Conservation (phyloP, 1,284 basidiomycete genomes). For the Earliella scabrosa region DNA sequence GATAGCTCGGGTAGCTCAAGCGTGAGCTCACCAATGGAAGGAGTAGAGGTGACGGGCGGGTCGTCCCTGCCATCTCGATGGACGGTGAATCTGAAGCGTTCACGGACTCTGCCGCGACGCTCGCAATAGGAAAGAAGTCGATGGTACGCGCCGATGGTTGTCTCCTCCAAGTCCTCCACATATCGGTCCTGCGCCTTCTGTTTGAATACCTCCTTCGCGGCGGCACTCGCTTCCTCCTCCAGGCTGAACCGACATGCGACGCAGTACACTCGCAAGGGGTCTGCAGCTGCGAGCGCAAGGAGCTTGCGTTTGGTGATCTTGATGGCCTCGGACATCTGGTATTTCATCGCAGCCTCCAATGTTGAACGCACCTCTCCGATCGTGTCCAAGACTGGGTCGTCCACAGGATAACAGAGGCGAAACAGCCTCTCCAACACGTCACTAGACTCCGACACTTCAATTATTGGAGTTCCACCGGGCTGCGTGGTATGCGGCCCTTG, state of each 20-base stretch:
- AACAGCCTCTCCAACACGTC: constrained; percentile 26
- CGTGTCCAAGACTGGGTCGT: constrained; percentile 7
- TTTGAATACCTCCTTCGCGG: constrained; percentile 10
- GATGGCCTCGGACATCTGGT: constrained; percentile 37
- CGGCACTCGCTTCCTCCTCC: constrained; percentile 10
- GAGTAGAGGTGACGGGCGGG: background rate
- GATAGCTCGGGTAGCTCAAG: background rate
- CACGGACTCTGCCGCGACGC: constrained; percentile 4
- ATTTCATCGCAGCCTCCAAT: constrained; percentile 40
- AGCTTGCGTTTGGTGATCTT: constrained; percentile 21
- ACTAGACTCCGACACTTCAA: constrained; percentile 20
- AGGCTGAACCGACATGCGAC: constrained; percentile 38
- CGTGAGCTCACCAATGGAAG: background rate
- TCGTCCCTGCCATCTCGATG: background rate
- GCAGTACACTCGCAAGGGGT: constrained; percentile 41
- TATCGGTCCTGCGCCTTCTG: constrained; percentile 8
- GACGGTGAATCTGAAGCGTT: constrained; percentile 12
- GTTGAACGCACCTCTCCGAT: constrained; percentile 28
- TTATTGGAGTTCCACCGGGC: constrained; percentile 22
- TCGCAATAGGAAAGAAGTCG: constrained; percentile 17
- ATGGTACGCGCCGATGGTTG: constrained; percentile 22
- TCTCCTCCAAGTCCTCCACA: constrained; percentile 18
- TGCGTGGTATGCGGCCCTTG: too few relatives aligned
- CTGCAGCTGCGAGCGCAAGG: constrained; percentile 28
- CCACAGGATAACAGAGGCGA: constrained; percentile 31